Base-by-base conservation (phyloP, 352 stramenopile species). In the Ochromonadaceae sp. region DNA sequence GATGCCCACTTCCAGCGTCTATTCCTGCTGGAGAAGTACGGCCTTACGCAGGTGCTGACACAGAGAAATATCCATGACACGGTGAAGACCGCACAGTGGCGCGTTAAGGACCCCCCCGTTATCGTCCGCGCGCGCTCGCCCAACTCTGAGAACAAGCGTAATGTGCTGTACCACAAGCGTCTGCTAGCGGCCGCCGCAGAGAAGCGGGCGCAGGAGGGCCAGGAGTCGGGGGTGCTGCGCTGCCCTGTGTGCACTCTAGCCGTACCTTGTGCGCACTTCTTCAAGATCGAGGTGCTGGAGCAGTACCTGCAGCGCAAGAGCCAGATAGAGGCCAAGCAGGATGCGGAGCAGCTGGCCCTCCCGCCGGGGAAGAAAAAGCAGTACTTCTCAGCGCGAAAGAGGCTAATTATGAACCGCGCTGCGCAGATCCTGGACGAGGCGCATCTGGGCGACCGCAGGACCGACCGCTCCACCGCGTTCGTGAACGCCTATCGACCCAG, bases 211-310 rank as follows among this genome's bases (percentile, higher is more conserved):
- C n/a, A n/a, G n/a, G n/a, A n/a, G n/a, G n/a, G n/a, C n/a, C n/a
- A n/a, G n/a, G n/a, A n/a, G n/a, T n/a, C n/a, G 9, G 28, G n/a
- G 44, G 25, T 15, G 7, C 9, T 53, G 10, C 34, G 55, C 14
- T 63, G 55, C 31, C 55, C 55, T 10, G 17, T 63, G 14, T 63
- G 55, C 22, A 63, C 55, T 32, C 41, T 63, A 22, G 2, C 9
- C 40, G 15, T 50, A 26, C 55, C 55, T 25, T 63, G 55, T 32
- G 5, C 34, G 5, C 55, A 63, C 41, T 63, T 63, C 55, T 63
- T 50, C 14, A 63, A 63, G 38, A 32, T 63, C 12, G 1, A 52
- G 5, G 34, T 42, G 22, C 14, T 63, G 20, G 12, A 44, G 38
- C 10, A 34, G 7, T 60, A 38, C 36, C 7, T 60, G 10, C 20